These are phyloP conservation scores for Ogataea siamensis DNA, from an alignment of 805 yeast genomes.

Conservation along the genomic window DNA sequence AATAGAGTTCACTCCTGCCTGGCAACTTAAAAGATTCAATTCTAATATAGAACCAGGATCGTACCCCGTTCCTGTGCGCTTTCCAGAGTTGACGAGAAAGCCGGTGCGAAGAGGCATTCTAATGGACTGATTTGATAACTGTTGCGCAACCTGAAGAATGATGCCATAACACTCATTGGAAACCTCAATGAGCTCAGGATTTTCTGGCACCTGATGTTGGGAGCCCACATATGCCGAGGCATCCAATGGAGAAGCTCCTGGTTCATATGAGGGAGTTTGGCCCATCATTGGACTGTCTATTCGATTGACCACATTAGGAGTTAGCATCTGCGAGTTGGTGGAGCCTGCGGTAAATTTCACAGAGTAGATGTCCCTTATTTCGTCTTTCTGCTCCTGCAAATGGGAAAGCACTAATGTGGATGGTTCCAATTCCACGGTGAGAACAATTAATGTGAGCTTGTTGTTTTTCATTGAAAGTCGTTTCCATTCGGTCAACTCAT, in stretches of 20 bases:
- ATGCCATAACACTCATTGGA: constrained; percentile 54
- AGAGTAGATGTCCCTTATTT: constrained; percentile 23
- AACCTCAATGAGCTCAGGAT: constrained; percentile 43
- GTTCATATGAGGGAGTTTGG: constrained; percentile 31
- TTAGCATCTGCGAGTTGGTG: constrained; percentile 27
- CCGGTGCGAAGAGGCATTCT: constrained; percentile 72
- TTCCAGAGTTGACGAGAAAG: constrained; percentile 46
- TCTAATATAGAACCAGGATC: constrained; percentile 42
- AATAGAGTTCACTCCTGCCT: constrained; percentile 58
- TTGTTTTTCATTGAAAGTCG: constrained; percentile 57
- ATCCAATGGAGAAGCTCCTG: constrained; percentile 29
- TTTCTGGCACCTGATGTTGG: constrained; percentile 10
- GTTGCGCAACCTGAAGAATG: constrained; percentile 57
- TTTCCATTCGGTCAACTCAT: constrained; percentile 78
- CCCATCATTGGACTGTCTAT: constrained; percentile 32
- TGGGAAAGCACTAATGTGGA: constrained; percentile 43
- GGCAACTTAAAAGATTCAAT: constrained; percentile 69
- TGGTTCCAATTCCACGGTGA: constrained; percentile 58
- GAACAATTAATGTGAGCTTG: constrained; percentile 61
- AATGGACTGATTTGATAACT: constrained; percentile 68
- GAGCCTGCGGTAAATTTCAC: constrained; percentile 28
- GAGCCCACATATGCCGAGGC: constrained; percentile 2
- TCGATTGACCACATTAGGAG: constrained; percentile 19
- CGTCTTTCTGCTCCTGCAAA: constrained; percentile 21
- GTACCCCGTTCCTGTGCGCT: constrained; percentile 10